Conservation (phyloP, 1,139 yeast genomes). For the Protomyces gravidus region DNA sequence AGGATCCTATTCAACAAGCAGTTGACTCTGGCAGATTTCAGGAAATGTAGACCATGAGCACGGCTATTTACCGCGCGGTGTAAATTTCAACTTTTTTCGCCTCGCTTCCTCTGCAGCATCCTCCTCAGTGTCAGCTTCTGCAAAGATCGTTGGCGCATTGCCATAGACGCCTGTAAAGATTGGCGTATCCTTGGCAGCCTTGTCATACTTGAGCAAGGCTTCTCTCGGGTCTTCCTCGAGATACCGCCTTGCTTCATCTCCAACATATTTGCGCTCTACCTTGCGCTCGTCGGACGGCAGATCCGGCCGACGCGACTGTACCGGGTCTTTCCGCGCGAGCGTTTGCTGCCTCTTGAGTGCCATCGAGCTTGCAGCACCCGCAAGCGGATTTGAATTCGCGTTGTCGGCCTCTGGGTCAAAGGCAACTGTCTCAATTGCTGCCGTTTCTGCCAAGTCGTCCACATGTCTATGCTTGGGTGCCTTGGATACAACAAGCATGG, state of each 20-base stretch:
- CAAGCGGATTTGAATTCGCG: slow-evolving; percentile 10
- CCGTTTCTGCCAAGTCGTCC: slow-evolving; percentile 39
- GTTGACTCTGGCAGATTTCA: slow-evolving; percentile 35
- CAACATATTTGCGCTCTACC: slow-evolving; percentile 35
- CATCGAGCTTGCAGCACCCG: slow-evolving; percentile 10
- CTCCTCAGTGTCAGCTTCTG: slow-evolving; percentile 1
- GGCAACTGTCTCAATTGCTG: slow-evolving; percentile 38
- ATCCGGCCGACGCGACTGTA: slow-evolving; percentile 27
- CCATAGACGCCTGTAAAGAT: slow-evolving; percentile 34
- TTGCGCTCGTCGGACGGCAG: slow-evolving; percentile 19
- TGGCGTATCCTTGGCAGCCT: slow-evolving; percentile 38
- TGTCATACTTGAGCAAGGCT: slow-evolving; percentile 42
- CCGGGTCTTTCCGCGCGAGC: slow-evolving; percentile 32
- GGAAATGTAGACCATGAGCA: slow-evolving; percentile 18
- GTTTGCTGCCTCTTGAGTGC: slow-evolving; percentile 10
- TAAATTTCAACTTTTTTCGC: slow-evolving; percentile 14
- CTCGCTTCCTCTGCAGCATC: not conserved
- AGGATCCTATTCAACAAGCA: slow-evolving; percentile 42
- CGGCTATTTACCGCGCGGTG: not conserved
- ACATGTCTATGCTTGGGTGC: slow-evolving; percentile 42
- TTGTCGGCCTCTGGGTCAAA: slow-evolving; percentile 26
- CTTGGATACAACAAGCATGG: slow-evolving; percentile 40
- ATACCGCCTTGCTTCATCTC: slow-evolving; percentile 32
- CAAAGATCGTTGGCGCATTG: slow-evolving; percentile 23
- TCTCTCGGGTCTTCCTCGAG: slow-evolving; percentile 43